Base-by-base conservation (phyloP, 495 filamentous ascomycete species). In the Podospora fimiseda region DNA sequence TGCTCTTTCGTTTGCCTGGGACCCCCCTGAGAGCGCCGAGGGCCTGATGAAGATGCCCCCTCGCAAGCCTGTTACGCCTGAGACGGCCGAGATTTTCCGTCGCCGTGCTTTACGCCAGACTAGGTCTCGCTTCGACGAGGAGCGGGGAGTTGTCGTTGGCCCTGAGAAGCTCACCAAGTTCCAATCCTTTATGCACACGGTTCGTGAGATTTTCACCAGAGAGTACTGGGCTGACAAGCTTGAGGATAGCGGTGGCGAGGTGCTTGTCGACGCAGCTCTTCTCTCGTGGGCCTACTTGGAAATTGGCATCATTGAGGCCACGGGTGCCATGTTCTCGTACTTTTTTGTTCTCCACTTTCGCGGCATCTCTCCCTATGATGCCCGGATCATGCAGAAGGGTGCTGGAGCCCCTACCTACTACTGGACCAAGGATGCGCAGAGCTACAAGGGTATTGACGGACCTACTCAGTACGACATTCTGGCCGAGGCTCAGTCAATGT, bases 401-500 rank as follows among this genome's bases (percentile, higher is more conserved):
- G 33, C 43, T 13, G 57, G 55, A 5, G 15, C 60, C 1, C 63
- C 60, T 0, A 66, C 63, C 39, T 58, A 60, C 21, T 66, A 66
- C 48, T 66, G 50, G 51, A 61, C 54, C 18, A 55, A 51, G 7
- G 50, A 58, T 40, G 60, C 58, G 0, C 24, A 53, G 52, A 27
- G 58, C 5, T 66, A 61, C 46, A 63, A 66, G 48, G 63, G 58
- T 18, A 58, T 66, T 43, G 53, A 61, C 44, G 63, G 53, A 3
- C 43, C 49, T 2, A 57, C 58, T 37, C 63, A 66, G 57, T 56
- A 45, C 30, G 61, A 66, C 51, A 66, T 66, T 46, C 48, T 66
- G 49, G 63, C 63, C 38, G 63, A 66, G 50, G 63, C 60, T 3
- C 63, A 66, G 47, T 60, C 56, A 3, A 61, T 66, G 59, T 66